A percentile compares a stretch with the other conserved stretches of the same genome.
These are phyloP conservation scores for Solanum megistacrolobum DNA, from an alignment of 257 asterid species.

Conservation along the genomic window DNA sequence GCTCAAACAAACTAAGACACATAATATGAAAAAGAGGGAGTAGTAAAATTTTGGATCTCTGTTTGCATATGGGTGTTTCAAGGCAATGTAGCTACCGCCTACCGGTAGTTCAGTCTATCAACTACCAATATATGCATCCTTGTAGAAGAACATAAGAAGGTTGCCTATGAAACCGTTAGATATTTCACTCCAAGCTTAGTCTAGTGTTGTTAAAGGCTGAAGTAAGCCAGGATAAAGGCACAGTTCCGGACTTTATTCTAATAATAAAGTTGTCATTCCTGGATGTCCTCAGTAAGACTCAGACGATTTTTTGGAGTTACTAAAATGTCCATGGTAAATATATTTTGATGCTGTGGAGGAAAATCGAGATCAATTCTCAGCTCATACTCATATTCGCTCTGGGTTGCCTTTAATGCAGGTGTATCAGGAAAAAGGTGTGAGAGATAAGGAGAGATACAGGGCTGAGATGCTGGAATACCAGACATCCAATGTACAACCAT, in stretches of 20 bases:
- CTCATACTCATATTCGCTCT: neutral
- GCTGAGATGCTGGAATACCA: constrained; percentile 75
- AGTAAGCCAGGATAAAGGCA: neutral
- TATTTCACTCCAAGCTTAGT: neutral
- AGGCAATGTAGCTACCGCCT: neutral
- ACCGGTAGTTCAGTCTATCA: neutral
- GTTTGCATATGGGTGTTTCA: neutral
- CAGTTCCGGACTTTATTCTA: neutral
- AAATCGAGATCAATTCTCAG: neutral
- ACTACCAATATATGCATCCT: neutral
- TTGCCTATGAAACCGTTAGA: neutral
- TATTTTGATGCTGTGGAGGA: neutral
- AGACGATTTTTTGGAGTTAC: neutral
- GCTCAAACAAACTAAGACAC: neutral
- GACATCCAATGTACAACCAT: constrained; percentile 33
- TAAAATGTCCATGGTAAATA: neutral
- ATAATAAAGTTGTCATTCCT: neutral
- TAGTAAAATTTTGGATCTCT: neutral
- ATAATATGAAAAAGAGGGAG: neutral
- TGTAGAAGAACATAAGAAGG: neutral
- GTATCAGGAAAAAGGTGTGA: constrained; percentile 75
- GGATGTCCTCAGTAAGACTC: neutral
- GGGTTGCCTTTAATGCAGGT: constrained; percentile 35
- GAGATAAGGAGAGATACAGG: constrained; percentile 80
- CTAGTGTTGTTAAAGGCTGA: neutral